A percentile compares a stretch with the other conserved stretches of the same genome.
These are phyloP conservation scores for Cotoneaster glaucophyllus DNA, from an alignment of 306 rosid genomes.

Conservation along the genomic window DNA sequence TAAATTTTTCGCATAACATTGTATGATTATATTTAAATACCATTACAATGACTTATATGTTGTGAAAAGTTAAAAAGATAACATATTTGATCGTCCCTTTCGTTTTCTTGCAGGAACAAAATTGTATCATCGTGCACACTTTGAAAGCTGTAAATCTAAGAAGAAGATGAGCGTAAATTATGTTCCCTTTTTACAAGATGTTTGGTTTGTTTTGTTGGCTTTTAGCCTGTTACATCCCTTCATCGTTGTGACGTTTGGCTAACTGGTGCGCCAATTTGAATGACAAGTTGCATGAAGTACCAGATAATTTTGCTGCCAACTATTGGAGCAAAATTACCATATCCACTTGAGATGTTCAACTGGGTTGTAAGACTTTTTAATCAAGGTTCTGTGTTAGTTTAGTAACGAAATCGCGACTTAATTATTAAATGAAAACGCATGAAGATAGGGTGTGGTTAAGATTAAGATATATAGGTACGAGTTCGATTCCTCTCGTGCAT, in stretches of 20 bases:
- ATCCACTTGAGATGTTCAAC: neutral
- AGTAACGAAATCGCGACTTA: no score
- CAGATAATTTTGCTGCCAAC: neutral
- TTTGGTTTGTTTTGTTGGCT: neutral
- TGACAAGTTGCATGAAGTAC: neutral
- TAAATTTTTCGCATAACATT: no score
- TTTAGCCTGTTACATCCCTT: neutral
- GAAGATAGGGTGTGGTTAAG: neutral
- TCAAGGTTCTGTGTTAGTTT: no score
- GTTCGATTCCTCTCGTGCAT: neutral
- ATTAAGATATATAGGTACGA: neutral
- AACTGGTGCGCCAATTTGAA: neutral
- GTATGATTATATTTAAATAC: no score
- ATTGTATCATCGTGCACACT: neutral
- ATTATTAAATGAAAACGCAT: neutral
- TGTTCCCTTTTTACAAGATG: neutral
- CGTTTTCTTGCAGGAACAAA: neutral
- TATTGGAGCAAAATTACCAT: neutral
- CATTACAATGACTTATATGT: neutral
- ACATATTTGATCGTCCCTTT: neutral
- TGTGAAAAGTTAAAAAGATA: neutral
- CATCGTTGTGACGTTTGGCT: neutral
- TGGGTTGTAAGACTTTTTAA: neutral
- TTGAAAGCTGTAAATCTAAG: neutral
- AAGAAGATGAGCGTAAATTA: neutral